Evolutionary conservation across 208 protist genomes (phyloP).

Genomic region (Leishmania martiniquensis): DNA sequence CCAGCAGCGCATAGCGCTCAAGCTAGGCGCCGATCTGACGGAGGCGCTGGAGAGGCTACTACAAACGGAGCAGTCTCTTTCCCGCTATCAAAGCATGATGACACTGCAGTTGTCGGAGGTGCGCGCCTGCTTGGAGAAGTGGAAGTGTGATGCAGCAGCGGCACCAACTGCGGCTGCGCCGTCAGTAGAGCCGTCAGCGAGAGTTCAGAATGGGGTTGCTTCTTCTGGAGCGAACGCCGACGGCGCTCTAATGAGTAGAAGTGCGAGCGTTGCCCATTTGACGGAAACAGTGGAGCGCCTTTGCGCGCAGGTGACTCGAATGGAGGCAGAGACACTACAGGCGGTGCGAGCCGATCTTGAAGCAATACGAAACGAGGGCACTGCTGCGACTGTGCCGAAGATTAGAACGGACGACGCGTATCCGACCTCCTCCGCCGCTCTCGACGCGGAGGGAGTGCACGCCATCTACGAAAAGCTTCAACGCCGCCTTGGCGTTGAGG

Average conservation of each 20-base stretch:
- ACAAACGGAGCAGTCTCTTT: conserved; percentile 24
- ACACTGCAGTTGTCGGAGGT: conserved; percentile 16
- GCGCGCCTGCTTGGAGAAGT: conserved; percentile 3
- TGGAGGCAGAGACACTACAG: neutral
- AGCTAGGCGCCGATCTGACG: conserved; percentile 39
- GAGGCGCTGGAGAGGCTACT: conserved; percentile 32
- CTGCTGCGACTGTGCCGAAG: neutral
- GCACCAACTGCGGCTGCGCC: neutral
- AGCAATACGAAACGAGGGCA: conserved; percentile 8
- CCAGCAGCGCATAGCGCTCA: conserved; percentile 20
- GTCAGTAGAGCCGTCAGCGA: neutral
- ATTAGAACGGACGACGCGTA: neutral
- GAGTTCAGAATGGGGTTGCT: neutral
- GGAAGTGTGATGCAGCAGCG: neutral
- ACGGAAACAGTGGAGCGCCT: conserved; percentile 3
- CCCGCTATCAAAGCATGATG: conserved; percentile 6
- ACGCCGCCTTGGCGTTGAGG: conserved; percentile 2
- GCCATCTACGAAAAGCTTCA: neutral
- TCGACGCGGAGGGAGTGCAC: conserved; percentile 1
- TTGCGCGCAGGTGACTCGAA: neutral
- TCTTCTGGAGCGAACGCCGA: neutral
- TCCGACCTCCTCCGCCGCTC: neutral
- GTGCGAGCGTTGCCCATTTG: neutral
- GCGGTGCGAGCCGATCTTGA: conserved; percentile 9
- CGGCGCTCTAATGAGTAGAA: neutral